Base-by-base conservation (phyloP, 768 basidiomycete genomes). In the Amyloporia xantha region DNA sequence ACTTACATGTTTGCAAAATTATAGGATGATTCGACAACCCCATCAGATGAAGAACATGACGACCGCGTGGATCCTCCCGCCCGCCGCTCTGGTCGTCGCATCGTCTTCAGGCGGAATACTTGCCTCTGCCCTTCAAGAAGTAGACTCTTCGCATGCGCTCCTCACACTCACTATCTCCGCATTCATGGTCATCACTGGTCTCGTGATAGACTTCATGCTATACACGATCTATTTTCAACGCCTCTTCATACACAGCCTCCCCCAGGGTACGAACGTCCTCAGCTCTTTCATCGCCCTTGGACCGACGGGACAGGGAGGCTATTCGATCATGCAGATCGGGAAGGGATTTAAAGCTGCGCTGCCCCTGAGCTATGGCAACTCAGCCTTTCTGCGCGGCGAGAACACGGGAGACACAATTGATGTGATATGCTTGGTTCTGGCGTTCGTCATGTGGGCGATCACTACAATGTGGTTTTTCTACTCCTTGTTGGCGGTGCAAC, bases 301-400 rank as follows among this genome's bases (percentile, higher is more conserved):
- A 3, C 78, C 78, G 3, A 68, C 76, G 52, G 77, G 77, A 5
- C 76, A 78, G 58, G 77, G 74, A 19, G 74, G 73, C 6, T 75
- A 66, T 53, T 74, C 72, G 0, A 53, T 74, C 23, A 59, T 74
- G 17, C 54, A 75, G 23, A 59, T 74, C 20, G 48, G 72, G 5
- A 71, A 71, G 47, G 71, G 73, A 12, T 60, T 67, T 49, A 58
- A 74, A 33, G 63, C 65, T 0, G 48, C 62, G 40, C 52, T 71
- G 3, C 55, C 72, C 5, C 67, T 69, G 4, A 45, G 63, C 11
- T 61, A 71, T 30, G 41, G 53, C 40, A 50, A 53, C n/a, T 54
- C 58, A 36, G 54, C 54, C 41, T 67, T 73, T 49, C 66, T 69
- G 0, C 60, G 63, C 39, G 54, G 59, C 11, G 46, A 58, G 17